A percentile compares a stretch with the other conserved stretches of the same genome.
Evolutionary conservation across 2,329 filamentous ascomycete genomes (phyloP).

Genomic region (Scopulariopsis brevicaulis): DNA sequence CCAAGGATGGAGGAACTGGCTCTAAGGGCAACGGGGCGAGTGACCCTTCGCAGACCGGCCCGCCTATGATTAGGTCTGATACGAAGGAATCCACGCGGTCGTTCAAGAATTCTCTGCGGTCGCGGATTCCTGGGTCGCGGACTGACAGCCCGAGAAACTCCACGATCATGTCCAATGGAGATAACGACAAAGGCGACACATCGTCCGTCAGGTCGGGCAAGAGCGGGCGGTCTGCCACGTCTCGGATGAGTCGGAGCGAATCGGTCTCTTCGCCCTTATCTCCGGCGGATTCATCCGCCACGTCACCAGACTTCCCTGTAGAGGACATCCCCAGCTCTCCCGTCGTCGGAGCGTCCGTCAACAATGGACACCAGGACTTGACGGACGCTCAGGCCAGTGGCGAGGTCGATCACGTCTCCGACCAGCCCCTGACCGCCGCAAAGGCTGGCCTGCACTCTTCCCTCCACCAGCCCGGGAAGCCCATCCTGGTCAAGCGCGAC

Average conservation of each 20-base stretch:
- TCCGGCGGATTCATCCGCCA: neutral
- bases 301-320: conserved; percentile 12
- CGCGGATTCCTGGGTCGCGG: conserved; percentile 74
- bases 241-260: conserved; percentile 34
- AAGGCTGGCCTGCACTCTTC: conserved; percentile 43
- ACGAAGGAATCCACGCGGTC: conserved; percentile 88
- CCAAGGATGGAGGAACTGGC: conserved; percentile 41
- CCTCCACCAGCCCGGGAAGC: conserved; percentile 66
- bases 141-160: conserved; percentile 77
- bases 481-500: conserved; percentile 77
- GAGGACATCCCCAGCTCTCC: conserved; percentile 61
- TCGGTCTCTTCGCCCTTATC: neutral
- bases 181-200: conserved; percentile 60
- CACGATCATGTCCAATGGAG: conserved; percentile 50
- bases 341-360: conserved; percentile 64
- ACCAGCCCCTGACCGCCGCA: conserved; percentile 65
- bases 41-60: conserved; percentile 54
- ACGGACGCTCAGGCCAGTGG: conserved; percentile 72
- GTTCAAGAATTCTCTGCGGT: conserved; percentile 63
- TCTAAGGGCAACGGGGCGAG: conserved; percentile 33
- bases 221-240: conserved; percentile 40
- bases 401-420: conserved; percentile 90
- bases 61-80: conserved; percentile 84
- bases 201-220: conserved; percentile 63
- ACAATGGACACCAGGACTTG: conserved; percentile 65